These are phyloP conservation scores for Pilaira anomala DNA, from an alignment of 192 early-diverging fungal species.

Conservation along the genomic window DNA sequence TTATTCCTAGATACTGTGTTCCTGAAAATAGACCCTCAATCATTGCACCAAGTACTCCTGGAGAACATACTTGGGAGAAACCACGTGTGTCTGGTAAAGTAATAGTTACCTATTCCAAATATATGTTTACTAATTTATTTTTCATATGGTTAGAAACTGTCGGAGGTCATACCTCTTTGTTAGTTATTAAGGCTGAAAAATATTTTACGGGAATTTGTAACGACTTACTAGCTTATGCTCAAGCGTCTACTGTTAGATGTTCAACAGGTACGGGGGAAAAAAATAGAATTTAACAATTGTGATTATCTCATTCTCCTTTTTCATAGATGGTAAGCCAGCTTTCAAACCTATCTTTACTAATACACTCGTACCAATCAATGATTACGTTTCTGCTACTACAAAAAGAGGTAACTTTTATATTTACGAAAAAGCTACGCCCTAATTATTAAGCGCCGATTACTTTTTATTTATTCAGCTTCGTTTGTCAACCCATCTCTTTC, in stretches of 20 bases:
- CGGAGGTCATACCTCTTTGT: background rate
- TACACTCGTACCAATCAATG: background rate
- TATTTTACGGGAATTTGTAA: constrained; percentile 9
- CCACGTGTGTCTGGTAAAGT: constrained; percentile 6
- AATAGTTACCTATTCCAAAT: background rate
- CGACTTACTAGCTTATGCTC: constrained; percentile 11
- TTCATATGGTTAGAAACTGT: too few relatives aligned
- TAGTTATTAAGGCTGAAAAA: constrained; percentile 2
- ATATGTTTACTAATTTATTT: too few relatives aligned
- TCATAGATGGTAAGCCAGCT: background rate
- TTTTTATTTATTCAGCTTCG: background rate
- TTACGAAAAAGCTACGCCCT: background rate
- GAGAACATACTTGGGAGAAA: constrained; percentile 12
- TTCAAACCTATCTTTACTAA: constrained; percentile 14
- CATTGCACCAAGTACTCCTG: background rate
- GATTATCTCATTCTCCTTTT: background rate
- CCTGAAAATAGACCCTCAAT: background rate
- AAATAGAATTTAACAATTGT: background rate
- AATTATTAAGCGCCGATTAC: background rate
- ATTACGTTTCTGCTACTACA: background rate
- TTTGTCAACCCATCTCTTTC: constrained; percentile 2
- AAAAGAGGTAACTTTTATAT: constrained; percentile 3
- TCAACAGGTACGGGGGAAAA: background rate
- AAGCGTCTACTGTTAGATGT: background rate
- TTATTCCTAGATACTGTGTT: constrained; percentile 6